Conservation (phyloP, 352 stramenopile species). For the Pythium periplocum region DNA sequence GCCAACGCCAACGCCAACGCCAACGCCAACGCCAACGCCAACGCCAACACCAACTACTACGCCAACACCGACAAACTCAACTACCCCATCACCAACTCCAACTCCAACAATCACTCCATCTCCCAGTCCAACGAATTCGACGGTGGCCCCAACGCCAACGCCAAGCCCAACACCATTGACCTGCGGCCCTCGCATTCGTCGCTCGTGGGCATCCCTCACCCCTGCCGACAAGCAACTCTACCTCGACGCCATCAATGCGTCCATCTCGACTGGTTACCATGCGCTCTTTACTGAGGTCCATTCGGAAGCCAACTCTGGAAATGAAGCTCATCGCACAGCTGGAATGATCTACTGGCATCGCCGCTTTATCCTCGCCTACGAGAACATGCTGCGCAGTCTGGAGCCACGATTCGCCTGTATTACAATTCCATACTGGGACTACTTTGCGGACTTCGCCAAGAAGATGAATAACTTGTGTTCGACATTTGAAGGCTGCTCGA, state of each 20-base stretch:
- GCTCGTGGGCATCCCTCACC: constrained; percentile 36
- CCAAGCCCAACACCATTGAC: constrained; percentile 10
- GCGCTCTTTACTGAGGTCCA: constrained; percentile 54
- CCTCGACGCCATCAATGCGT: constrained; percentile 41
- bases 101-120: neutral
- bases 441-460: constrained; percentile 61
- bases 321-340: constrained; percentile 40
- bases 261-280: constrained; percentile 50
- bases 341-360: constrained; percentile 70
- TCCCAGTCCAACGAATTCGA: neutral
- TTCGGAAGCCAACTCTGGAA: constrained; percentile 28
- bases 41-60: neutral
- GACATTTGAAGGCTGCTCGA: constrained; percentile 48
- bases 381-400: constrained; percentile 71
- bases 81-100: neutral
- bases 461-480: constrained; percentile 26
- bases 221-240: constrained; percentile 56
- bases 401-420: constrained; percentile 52
- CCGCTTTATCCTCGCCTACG: constrained; percentile 61
- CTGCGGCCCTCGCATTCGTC: constrained; percentile 44
- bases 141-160: constrained; percentile 3
- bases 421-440: constrained; percentile 79
- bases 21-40: neutral
- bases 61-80: neutral
- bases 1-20: neutral